Conservation (phyloP, 1,284 basidiomycete genomes). For the Cryptococcus jaspeensis region DNA sequence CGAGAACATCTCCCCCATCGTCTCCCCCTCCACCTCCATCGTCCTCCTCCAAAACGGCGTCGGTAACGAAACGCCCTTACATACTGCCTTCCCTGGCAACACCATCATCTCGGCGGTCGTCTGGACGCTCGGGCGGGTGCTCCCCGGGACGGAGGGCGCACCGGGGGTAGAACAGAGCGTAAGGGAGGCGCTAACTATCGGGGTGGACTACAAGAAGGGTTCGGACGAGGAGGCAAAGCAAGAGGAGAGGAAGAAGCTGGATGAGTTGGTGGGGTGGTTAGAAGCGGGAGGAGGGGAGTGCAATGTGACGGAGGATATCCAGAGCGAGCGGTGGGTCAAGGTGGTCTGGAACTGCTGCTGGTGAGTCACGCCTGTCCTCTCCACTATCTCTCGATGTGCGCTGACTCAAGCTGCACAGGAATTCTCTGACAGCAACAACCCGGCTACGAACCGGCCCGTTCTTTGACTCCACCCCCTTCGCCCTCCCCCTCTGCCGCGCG, state of each 20-base stretch:
- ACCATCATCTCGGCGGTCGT: slow-evolving; percentile 55
- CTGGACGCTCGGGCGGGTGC: slow-evolving; percentile 51
- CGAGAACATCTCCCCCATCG: slow-evolving; percentile 43
- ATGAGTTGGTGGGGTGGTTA: slow-evolving; percentile 43
- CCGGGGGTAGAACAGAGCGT: slow-evolving; percentile 46
- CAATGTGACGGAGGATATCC: slow-evolving; percentile 51
- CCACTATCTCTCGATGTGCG: neutral
- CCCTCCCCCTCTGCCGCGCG: slow-evolving; percentile 35
- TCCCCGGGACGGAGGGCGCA: slow-evolving; percentile 17
- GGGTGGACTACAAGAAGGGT: slow-evolving; percentile 41
- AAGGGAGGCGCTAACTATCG: slow-evolving; percentile 49
- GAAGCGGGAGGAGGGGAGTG: slow-evolving; percentile 46
- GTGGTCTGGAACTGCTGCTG: slow-evolving; percentile 45
- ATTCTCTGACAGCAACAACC: slow-evolving; percentile 46
- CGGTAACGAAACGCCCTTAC: slow-evolving; percentile 54
- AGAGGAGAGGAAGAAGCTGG: slow-evolving; percentile 38
- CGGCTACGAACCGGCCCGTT: slow-evolving; percentile 45
- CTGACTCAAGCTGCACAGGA: slow-evolving; percentile 24
- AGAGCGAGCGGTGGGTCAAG: slow-evolving; percentile 56
- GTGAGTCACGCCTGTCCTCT: slow-evolving; percentile 13
- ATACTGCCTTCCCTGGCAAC: slow-evolving; percentile 49
- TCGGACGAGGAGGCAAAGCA: slow-evolving; percentile 21
- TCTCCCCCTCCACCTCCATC: slow-evolving; percentile 45
- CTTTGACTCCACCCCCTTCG: slow-evolving; percentile 40
- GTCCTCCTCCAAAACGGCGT: slow-evolving; percentile 57